phyloP scores from a whole-genome alignment of 345 rosid species.

The Hibiscus tridactylites region DNA sequence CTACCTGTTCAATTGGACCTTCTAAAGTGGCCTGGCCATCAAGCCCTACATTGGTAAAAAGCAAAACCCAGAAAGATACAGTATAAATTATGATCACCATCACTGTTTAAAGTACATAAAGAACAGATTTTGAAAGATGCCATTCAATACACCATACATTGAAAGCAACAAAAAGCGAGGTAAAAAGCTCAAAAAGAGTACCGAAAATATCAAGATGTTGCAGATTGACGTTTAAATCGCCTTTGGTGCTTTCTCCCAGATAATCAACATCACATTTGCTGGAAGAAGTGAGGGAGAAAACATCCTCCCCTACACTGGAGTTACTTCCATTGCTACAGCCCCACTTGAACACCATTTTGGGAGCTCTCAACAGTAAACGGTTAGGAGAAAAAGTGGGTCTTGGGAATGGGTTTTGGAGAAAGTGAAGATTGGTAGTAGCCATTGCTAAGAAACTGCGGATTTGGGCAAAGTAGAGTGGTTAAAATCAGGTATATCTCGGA shows the following conservation, averaged over 20 bases:
- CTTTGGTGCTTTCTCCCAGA: conserved; percentile 87
- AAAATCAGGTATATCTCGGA: neutral
- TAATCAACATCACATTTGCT: conserved; percentile 68
- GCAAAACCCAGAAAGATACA: neutral
- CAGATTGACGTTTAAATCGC: conserved; percentile 77
- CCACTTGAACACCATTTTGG: conserved; percentile 22
- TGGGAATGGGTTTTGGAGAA: conserved; percentile 2
- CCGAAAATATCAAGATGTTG: conserved; percentile 58
- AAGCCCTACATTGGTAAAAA: conserved; percentile 31
- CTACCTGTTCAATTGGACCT: conserved; percentile 94
- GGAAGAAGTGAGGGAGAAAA: conserved; percentile 67
- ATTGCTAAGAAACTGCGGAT: neutral
- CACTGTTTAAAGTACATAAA: neutral
- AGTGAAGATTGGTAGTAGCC: neutral
- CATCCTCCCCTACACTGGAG: conserved; percentile 28
- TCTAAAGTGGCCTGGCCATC: conserved; percentile 54
- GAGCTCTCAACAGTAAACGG: neutral
- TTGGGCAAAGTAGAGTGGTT: neutral
- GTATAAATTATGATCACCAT: neutral
- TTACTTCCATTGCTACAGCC: conserved; percentile 8
- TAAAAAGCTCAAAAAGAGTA: neutral
- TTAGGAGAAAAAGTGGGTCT: conserved; percentile 1
- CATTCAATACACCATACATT: neutral
- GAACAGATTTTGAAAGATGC: neutral
- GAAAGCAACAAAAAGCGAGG: too few species aligned